Evolutionary conservation across 2,329 filamentous ascomycete genomes (phyloP).

Genomic region (Claviceps pusilla): DNA sequence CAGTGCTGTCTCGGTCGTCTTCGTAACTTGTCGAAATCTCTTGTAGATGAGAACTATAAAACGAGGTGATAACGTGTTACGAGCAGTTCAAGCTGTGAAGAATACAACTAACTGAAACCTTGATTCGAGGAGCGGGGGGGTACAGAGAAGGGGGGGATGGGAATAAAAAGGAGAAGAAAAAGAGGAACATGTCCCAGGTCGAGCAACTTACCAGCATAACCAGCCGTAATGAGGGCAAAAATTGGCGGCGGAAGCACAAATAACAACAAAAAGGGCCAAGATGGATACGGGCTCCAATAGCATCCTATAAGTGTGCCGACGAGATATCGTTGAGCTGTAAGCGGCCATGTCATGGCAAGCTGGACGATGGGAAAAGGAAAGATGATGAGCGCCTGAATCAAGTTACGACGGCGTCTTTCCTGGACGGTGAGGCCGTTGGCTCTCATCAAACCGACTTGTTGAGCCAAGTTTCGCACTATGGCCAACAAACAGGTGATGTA

Average conservation of each 20-base stretch:
- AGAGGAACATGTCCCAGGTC: not conserved
- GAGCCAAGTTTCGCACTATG: conserved; percentile 38
- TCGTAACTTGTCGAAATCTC: conserved; percentile 32
- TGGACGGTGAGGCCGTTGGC: conserved; percentile 22
- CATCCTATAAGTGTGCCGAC: conserved; percentile 38
- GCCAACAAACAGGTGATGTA: conserved; percentile 38
- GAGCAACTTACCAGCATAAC: conserved; percentile 31
- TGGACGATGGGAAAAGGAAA: conserved; percentile 38
- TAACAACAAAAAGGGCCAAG: conserved; percentile 34
- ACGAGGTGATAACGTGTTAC: not conserved
- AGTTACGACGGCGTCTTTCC: conserved; percentile 27
- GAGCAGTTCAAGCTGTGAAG: not conserved
- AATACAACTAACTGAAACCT: not conserved
- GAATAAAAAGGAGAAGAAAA: too few relatives aligned
- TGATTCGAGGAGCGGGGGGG: too few relatives aligned
- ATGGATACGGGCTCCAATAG: conserved; percentile 24
- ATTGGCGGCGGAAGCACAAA: conserved; percentile 31
- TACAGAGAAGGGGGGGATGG: too few relatives aligned
- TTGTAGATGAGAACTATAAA: conserved; percentile 29
- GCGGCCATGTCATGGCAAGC: conserved; percentile 31
- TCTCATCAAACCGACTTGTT: conserved; percentile 31
- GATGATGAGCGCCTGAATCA: conserved; percentile 37
- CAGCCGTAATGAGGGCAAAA: conserved; percentile 27
- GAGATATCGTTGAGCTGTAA: conserved; percentile 32
- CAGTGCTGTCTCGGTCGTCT: conserved; percentile 24